Evolutionary conservation across 2,329 filamentous ascomycete species (phyloP).

Genomic region (Neonectria hederae): DNA sequence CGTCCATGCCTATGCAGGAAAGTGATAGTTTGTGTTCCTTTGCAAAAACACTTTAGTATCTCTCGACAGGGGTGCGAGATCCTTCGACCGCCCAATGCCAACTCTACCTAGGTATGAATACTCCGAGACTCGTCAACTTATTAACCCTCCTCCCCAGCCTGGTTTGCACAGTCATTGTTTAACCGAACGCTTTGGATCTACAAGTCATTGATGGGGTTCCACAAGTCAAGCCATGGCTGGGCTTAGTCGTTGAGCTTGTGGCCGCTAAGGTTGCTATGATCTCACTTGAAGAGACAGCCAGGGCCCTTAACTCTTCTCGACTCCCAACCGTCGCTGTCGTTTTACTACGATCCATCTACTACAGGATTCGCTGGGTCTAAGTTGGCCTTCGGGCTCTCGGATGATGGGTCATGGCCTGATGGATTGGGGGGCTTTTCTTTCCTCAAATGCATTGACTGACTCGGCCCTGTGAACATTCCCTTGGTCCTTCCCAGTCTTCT

Average conservation of each 20-base stretch:
- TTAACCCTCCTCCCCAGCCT: neutral
- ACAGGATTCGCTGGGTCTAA: neutral
- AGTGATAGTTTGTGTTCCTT: conserved; percentile 3
- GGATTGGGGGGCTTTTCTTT: conserved; percentile 7
- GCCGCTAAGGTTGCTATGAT: conserved; percentile 12
- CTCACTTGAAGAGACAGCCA: neutral
- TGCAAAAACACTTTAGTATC: conserved; percentile 10
- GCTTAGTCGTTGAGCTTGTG: conserved; percentile 10
- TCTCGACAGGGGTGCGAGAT: conserved; percentile 5
- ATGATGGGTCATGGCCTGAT: conserved; percentile 8
- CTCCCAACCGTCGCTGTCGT: neutral
- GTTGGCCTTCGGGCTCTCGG: neutral
- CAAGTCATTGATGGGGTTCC: conserved; percentile 14
- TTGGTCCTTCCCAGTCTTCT: neutral
- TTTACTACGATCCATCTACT: neutral
- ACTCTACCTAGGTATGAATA: neutral
- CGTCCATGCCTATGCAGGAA: conserved; percentile 3
- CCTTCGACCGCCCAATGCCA: conserved; percentile 1
- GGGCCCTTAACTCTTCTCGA: neutral
- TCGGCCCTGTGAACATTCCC: neutral
- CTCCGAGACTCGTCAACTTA: neutral
- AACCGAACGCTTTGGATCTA: neutral
- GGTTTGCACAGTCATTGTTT: neutral
- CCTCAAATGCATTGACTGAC: conserved; percentile 6
- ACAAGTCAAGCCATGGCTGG: conserved; percentile 2